Evolutionary conservation across 176 grass and related monocot species (phyloP), one percentile per base, ranked within the genome.

Genomic region (Paspalum notatum): DNA sequence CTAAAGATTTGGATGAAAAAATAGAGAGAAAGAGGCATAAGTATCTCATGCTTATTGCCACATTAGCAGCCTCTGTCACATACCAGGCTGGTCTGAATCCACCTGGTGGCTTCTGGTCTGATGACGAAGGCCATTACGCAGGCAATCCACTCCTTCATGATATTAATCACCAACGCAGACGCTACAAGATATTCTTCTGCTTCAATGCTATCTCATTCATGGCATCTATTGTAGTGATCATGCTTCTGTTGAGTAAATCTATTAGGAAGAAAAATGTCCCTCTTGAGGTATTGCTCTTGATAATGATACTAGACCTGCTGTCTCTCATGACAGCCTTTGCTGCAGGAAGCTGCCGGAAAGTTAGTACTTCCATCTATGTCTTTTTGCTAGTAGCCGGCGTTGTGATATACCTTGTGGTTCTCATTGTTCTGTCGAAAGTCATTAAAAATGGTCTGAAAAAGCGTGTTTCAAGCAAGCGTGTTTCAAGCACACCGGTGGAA

Each of bases 51-150:
- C 85, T 90, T 44, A 77, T 89, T 71, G 87, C 87, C 7, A 81
- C 38, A 61, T 71, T 92, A 60, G 86, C 76, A 50, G 87, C 87
- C 46, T 88, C 83, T 9, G 16, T 86, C 14, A 85, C 87, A 15
- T 92, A 89, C 25, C 84, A 90, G 75, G 87, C 87, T 15, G 87
- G 87, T 39, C 76, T 93, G 6, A 93, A 82, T 17, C 91, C 87
- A 3, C 87, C 89, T 38, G 89, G 89, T 66, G 85, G 84, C 20
- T 74, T 87, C 64, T 80, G 85, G 80, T 49, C 60, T 14, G 74
- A 79, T 41, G 53, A 86, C 17, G 12, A 53, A 43, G 42, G 66
- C 49, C 74, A 87, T 76, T 18, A 42, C 7, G 88, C 79, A 58
- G 84, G 84, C 9, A 12, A 82, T 62, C 83, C 79, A 0, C 3